Percentiles rank a stretch among this genome's conserved stretches.
These are phyloP conservation scores for Yarrowia sp. DNA, from an alignment of 805 yeast genomes.

Conservation along the genomic window DNA sequence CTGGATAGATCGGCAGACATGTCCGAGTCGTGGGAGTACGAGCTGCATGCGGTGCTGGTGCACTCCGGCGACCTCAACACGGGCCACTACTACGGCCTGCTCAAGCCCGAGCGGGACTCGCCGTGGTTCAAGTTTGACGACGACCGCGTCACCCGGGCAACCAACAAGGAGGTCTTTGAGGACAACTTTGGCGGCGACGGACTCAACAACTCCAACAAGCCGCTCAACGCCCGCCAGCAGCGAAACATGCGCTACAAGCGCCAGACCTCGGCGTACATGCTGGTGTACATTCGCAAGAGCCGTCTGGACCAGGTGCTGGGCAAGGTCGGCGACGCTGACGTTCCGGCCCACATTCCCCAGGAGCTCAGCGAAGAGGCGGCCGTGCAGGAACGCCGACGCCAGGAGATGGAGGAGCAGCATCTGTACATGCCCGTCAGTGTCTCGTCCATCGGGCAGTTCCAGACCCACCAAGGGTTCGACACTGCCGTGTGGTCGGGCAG, in stretches of 20 bases:
- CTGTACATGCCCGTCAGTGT: constrained; percentile 65
- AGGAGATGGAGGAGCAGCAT: constrained; percentile 76
- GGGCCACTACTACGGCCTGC: constrained; percentile 95
- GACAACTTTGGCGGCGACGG: constrained; percentile 89
- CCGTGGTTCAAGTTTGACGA: constrained; percentile 95
- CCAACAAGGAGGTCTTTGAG: constrained; percentile 83
- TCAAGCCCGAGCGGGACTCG: constrained; percentile 74
- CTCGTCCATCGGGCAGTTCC: constrained; percentile 61
- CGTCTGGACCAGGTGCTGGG: constrained; percentile 65
- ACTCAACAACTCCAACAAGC: constrained; percentile 38
- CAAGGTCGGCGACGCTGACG: constrained; percentile 60
- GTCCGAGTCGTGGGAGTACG: constrained; percentile 74
- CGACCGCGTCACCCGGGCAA: constrained; percentile 89
- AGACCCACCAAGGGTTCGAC: constrained; percentile 75
- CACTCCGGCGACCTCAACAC: constrained; percentile 95
- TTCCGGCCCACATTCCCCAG: constrained; percentile 72
- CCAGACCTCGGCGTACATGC: constrained; percentile 96
- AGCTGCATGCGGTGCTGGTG: constrained; percentile 90
- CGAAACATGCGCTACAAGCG: constrained; percentile 58
- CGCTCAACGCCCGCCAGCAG: constrained; percentile 28
- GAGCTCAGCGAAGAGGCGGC: constrained; percentile 69
- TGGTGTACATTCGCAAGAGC: constrained; percentile 82
- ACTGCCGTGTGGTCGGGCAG: constrained; percentile 65
- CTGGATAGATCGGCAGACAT: constrained; percentile 61
- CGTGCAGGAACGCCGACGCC: constrained; percentile 60